Base-by-base conservation (phyloP, 2,329 filamentous ascomycete genomes). In the Coleophoma eucalyptorum region DNA sequence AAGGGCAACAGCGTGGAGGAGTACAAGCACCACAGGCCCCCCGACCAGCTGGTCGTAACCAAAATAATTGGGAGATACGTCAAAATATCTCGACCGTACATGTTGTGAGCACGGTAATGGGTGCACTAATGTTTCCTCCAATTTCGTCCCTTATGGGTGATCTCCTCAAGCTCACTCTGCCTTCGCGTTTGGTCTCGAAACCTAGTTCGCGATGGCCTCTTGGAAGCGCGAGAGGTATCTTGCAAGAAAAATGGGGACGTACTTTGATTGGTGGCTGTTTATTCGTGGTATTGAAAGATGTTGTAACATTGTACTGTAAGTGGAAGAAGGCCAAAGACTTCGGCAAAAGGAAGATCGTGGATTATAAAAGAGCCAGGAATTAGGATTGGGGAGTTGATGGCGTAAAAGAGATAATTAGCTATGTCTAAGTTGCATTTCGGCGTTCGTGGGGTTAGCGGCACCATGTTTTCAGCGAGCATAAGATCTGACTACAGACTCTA, bases 231-330 rank as follows among this genome's bases (percentile, higher is more conserved):
- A 50, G 45, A 18, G 63, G 60, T 3, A 74, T 97, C 21, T 68
- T 99, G 32, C 89, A 94, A 63, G 82, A 88, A 59, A 83, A 86
- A 52, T 97, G 94, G 90, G 94, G 91, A 1, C 79, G 94, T 50
- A 97, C 89, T 62, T 75, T 99, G 3, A 79, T 94, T 1, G 94
- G 94, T 1, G 94, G 94, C 0, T 94, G 90, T 65, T 71, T 96
- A 18, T 96, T 93, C 62, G 85, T 97, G 15, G 84, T 96, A 10
- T 68, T 96, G 48, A 94, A 93, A 67, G 84, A 88, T 59, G 74
- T 73, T 3, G 70, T 86, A 46, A 71, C 73, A 51, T 67, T 88
- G 20, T 87, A 84, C 62, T 75, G 78, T 57, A 87, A 86, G 69
- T 84, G 83, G 65, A 74, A 81, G 54, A 76, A 75, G 54, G 82